Percentiles rank a stretch among this genome's conserved stretches.
These are phyloP conservation scores for Acacia acuminata DNA, from an alignment of 306 rosid genomes.

Conservation along the genomic window DNA sequence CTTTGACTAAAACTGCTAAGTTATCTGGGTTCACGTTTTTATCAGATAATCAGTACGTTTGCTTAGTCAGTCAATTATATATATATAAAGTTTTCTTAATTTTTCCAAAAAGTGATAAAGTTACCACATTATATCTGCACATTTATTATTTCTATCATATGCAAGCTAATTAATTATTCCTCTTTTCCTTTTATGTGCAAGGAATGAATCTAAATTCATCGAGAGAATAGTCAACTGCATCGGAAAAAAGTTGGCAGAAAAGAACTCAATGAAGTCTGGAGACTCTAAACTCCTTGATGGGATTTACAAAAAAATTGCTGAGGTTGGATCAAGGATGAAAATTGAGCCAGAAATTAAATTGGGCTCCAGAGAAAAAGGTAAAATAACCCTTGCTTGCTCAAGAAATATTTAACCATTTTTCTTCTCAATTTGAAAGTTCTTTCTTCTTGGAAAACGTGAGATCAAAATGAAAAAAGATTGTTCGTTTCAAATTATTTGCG, in stretches of 20 bases:
- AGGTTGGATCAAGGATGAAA: neutral
- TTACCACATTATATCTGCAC: neutral
- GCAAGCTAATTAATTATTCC: neutral
- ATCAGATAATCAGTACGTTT: neutral
- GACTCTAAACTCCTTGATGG: neutral
- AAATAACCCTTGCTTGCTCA: neutral
- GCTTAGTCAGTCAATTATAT: neutral
- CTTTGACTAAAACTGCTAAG: neutral
- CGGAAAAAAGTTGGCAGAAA: neutral
- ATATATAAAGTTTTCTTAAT: too few relatives aligned
- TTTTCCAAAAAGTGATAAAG: too few relatives aligned
- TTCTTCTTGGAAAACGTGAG: conserved; percentile 30
- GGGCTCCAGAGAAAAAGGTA: conserved; percentile 31
- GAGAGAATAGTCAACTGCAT: neutral
- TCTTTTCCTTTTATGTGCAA: neutral
- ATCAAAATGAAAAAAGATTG: neutral
- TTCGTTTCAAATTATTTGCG: conserved; percentile 1
- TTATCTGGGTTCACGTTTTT: neutral
- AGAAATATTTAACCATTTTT: conserved; percentile 14
- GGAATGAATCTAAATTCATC: neutral
- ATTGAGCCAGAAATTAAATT: neutral
- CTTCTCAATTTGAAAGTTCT: conserved; percentile 19
- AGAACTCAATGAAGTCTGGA: too few relatives aligned
- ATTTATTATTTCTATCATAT: neutral
- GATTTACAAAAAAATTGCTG: neutral